A percentile compares a stretch with the other conserved stretches of the same genome.
Conservation (phyloP, 1,139 yeast genomes). For the Dujonia santamariae region DNA sequence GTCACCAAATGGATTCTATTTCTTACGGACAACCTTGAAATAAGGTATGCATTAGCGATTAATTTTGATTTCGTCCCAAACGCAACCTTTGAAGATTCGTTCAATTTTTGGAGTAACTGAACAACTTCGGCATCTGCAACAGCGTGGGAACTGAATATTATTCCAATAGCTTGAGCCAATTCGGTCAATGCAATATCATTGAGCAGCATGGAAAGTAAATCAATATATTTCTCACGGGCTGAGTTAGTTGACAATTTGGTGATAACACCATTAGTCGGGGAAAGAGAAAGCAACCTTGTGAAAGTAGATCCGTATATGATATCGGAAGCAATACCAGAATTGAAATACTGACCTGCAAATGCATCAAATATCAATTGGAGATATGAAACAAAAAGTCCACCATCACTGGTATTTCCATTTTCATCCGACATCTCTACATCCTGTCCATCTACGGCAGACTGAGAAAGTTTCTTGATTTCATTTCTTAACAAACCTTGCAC, state of each 20-base stretch:
- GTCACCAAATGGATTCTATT: constrained; percentile 25
- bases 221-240: constrained; percentile 16
- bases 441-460: too few species aligned
- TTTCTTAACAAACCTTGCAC: constrained; percentile 40
- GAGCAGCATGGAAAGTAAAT: constrained; percentile 20
- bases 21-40: constrained; percentile 50
- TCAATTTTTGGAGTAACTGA: constrained; percentile 5
- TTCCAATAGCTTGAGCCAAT: constrained; percentile 52
- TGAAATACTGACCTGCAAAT: constrained; percentile 22
- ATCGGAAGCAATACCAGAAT: constrained; percentile 15
- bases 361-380: constrained; percentile 23
- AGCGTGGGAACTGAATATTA: constrained; percentile 49
- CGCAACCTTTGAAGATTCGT: constrained; percentile 8
- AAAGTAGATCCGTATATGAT: constrained; percentile 27
- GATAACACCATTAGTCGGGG: constrained; percentile 29
- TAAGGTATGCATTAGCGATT: constrained; percentile 43
- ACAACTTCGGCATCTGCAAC: constrained; percentile 13
- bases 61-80: constrained; percentile 22
- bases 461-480: constrained; percentile 20
- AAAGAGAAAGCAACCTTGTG: constrained; percentile 31
- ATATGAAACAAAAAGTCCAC: constrained; percentile 11
- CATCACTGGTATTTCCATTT: not conserved
- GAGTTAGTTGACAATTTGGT: constrained; percentile 18
- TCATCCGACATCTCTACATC: constrained; percentile 17
- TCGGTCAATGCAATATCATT: constrained; percentile 34